Evolutionary conservation across 768 basidiomycete species (phyloP).

Genomic region (Amylocystis lapponica): DNA sequence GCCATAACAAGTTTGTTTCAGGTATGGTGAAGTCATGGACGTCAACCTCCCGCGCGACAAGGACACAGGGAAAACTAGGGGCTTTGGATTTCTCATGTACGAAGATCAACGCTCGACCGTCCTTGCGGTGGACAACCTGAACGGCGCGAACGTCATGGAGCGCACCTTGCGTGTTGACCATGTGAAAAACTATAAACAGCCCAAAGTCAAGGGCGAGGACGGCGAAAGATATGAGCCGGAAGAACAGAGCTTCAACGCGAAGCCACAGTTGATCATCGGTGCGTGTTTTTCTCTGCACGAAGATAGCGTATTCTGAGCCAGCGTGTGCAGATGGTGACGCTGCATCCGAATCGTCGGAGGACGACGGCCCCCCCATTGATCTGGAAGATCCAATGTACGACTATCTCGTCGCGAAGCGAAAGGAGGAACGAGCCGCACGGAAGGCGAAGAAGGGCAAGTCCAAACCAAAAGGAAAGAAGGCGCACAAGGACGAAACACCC

Average conservation of each 20-base stretch:
- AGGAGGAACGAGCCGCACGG: conserved; percentile 59
- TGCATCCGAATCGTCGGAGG: conserved; percentile 61
- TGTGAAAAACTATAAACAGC: conserved; percentile 88
- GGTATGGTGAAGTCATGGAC: conserved; percentile 96
- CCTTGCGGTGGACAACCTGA: conserved; percentile 97
- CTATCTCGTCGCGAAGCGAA: conserved; percentile 73
- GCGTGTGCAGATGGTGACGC: conserved; percentile 39
- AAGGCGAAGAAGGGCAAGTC: conserved; percentile 54
- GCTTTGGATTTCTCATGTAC: conserved; percentile 98
- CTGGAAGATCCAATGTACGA: conserved; percentile 98
- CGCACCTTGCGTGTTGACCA: conserved; percentile 89
- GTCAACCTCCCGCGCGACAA: conserved; percentile 94
- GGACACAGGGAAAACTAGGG: conserved; percentile 81
- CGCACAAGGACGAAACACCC: conserved; percentile 69
- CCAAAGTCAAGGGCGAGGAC: conserved; percentile 66
- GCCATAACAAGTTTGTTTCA: conserved; percentile 34
- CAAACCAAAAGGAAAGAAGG: conserved; percentile 56
- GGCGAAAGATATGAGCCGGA: conserved; percentile 87
- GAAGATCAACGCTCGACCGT: conserved; percentile 96
- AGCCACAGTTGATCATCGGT: conserved; percentile 64
- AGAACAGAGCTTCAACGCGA: conserved; percentile 82
- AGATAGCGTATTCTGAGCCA: not conserved
- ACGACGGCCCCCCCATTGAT: conserved; percentile 67
- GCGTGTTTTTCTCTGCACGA: conserved; percentile 22
- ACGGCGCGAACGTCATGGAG: conserved; percentile 85